Percentiles rank a stretch among this genome's conserved stretches.
Conservation (phyloP, 1,139 yeast genomes). For the Geotrichum macrosporum region DNA sequence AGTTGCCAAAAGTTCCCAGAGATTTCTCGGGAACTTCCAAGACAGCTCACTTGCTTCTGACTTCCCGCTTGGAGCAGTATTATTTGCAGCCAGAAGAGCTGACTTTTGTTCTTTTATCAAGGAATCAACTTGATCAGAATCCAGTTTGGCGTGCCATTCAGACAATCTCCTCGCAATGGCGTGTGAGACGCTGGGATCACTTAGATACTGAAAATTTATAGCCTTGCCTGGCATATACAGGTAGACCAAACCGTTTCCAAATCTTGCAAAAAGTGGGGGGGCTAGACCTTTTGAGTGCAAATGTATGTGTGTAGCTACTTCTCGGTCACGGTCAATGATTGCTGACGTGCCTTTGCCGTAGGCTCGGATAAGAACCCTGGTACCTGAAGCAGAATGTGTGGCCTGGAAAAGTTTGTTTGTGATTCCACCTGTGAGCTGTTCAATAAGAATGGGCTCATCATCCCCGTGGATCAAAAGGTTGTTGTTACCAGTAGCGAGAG, state of each 20-base stretch:
- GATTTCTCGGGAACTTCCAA: conserved; percentile 32
- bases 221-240: conserved; percentile 67
- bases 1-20: conserved; percentile 58
- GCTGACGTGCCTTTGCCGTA: conserved; percentile 73
- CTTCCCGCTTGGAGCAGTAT: no score
- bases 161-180: conserved; percentile 66
- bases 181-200: conserved; percentile 47
- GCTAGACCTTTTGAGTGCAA: conserved; percentile 61
- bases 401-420: conserved; percentile 68
- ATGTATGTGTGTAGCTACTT: conserved; percentile 65
- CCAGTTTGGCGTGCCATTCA: conserved; percentile 57
- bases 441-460: conserved; percentile 2
- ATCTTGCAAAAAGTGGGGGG: conserved; percentile 63
- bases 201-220: conserved; percentile 53
- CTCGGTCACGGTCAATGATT: conserved; percentile 72
- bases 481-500: no score
- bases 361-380: conserved; percentile 58
- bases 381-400: conserved; percentile 23
- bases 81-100: no score
- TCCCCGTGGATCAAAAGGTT: neutral
- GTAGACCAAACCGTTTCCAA: conserved; percentile 69
- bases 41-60: no score
- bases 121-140: conserved; percentile 46
- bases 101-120: conserved; percentile 38
- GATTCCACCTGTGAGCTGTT: conserved; percentile 67